phyloP scores from a whole-genome alignment of 108 stramenopile genomes.

The Mayamaea pseudoterrestris region DNA sequence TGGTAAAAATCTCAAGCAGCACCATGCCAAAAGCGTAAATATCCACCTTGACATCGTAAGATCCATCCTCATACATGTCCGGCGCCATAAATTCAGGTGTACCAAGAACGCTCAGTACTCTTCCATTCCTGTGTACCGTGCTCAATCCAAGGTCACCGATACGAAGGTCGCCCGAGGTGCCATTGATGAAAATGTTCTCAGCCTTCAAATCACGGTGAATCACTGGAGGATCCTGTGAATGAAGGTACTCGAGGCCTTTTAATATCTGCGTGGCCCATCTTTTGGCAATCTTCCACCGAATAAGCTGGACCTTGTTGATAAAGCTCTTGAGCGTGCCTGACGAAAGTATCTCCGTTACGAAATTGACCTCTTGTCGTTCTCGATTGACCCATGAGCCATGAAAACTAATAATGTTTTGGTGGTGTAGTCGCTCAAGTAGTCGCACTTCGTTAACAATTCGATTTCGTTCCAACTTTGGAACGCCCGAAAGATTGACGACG shows the following conservation, averaged over 20 bases:
- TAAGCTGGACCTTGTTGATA: conserved; percentile 91
- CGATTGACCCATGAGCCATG: conserved; percentile 95
- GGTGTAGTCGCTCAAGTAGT: conserved; percentile 88
- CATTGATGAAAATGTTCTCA: conserved; percentile 94
- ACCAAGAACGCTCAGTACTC: conserved; percentile 83
- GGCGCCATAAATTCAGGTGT: conserved; percentile 99
- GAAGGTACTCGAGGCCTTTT: conserved; percentile 91
- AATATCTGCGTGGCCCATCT: conserved; percentile 94
- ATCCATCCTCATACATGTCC: conserved; percentile 90
- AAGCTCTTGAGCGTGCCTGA: conserved; percentile 88
- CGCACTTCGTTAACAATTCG: conserved; percentile 96
- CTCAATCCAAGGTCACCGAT: conserved; percentile 96
- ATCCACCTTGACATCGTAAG: conserved; percentile 96
- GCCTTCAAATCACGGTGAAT: conserved; percentile 98
- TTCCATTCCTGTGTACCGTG: conserved; percentile 79
- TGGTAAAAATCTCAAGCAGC: conserved; percentile 93
- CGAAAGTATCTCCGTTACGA: conserved; percentile 94
- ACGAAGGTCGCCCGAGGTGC: conserved; percentile 90
- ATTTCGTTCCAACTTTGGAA: conserved; percentile 73
- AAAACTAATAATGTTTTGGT: conserved; percentile 94
- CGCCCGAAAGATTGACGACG: conserved; percentile 80
- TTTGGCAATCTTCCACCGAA: conserved; percentile 94
- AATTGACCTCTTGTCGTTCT: conserved; percentile 83
- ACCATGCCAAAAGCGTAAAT: conserved; percentile 99
- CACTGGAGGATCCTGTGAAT: conserved; percentile 94